These are phyloP conservation scores for Peniophora sp. DNA, from an alignment of 1,284 basidiomycete species.

Conservation along the genomic window DNA sequence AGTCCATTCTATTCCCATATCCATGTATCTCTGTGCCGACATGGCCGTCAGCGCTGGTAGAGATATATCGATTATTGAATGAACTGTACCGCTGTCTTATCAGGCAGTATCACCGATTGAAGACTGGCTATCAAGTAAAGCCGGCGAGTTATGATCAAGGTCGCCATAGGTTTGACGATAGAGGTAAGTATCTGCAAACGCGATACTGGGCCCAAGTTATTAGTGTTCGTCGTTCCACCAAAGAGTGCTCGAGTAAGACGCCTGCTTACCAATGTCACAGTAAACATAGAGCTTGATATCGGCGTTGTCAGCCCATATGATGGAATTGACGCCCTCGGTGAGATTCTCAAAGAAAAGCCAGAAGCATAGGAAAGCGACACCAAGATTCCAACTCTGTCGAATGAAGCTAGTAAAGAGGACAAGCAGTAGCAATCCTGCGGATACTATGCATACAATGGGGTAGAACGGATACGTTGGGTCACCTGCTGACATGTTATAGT, in stretches of 20 bases:
- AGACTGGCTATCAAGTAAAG: neutral
- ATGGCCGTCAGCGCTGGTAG: neutral
- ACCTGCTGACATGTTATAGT: too few species aligned
- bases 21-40: neutral
- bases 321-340: neutral
- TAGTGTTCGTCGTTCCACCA: too few species aligned
- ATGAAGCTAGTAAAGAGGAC: neutral
- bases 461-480: neutral
- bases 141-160: neutral
- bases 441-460: neutral
- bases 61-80: neutral
- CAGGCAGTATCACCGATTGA: neutral
- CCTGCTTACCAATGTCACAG: neutral
- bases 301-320: neutral
- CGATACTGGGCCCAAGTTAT: too few species aligned
- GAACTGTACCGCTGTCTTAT: neutral
- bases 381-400: neutral
- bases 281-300: neutral
- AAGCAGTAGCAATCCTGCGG: neutral
- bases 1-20: neutral
- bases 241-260: too few species aligned
- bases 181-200: neutral
- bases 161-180: neutral
- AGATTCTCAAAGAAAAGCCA: neutral
- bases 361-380: neutral